These are phyloP conservation scores for Dendrobium chrysotoxum DNA, from an alignment of 106 monocot genomes.

Conservation along the genomic window DNA sequence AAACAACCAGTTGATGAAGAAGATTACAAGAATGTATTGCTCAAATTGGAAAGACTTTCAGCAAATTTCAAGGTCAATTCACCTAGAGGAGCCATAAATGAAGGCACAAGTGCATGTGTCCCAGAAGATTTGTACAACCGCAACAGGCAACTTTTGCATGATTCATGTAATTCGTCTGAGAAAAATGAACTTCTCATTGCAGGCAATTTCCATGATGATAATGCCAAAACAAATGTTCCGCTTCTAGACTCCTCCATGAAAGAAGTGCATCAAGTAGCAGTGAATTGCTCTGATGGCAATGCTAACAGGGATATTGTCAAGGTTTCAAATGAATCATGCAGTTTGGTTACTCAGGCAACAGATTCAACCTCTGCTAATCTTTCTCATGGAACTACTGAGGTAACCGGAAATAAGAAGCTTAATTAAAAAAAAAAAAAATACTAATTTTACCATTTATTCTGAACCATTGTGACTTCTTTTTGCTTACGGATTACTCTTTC, in stretches of 20 bases:
- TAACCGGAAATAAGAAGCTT: neutral
- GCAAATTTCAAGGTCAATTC: conserved; percentile 2
- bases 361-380: conserved; percentile 1
- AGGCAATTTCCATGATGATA: neutral
- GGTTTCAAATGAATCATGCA: neutral
- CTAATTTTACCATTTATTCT: neutral
- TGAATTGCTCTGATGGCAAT: neutral
- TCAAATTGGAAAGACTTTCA: conserved; percentile 18
- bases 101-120: neutral
- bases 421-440: neutral
- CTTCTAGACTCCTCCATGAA: neutral
- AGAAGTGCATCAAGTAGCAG: conserved; percentile 3
- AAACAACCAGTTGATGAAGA: neutral
- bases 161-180: neutral
- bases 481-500: neutral
- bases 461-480: neutral
- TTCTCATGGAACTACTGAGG: conserved; percentile 14
- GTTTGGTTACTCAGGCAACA: conserved; percentile 3
- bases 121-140: conserved; percentile 2
- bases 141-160: conserved; percentile 7
- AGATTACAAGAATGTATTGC: conserved; percentile 18
- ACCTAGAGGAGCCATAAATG: neutral
- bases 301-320: neutral
- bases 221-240: neutral
- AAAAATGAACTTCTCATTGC: conserved; percentile 7